Percentiles rank a stretch among this genome's conserved stretches.
These are phyloP conservation scores for Talaromyces sp. DNA, from an alignment of 2,329 filamentous ascomycete species.

Conservation along the genomic window DNA sequence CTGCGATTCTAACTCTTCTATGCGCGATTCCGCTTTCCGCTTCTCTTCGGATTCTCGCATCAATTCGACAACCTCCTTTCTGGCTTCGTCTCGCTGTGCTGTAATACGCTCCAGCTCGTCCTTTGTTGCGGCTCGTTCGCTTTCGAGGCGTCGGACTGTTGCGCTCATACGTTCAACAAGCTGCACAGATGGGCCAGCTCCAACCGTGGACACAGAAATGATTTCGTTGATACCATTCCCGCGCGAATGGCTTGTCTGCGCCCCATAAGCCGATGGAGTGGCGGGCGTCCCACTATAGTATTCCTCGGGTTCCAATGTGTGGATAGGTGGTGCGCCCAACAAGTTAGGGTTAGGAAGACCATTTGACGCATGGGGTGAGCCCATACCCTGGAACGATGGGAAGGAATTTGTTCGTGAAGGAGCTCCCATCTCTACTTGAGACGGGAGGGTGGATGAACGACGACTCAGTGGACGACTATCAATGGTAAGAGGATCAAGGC, in stretches of 20 bases:
- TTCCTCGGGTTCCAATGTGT: slow-evolving; percentile 48
- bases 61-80: slow-evolving; percentile 82
- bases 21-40: slow-evolving; percentile 56
- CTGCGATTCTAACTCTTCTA: slow-evolving; percentile 64
- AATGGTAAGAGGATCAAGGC: slow-evolving; percentile 37
- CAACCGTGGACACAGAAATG: slow-evolving; percentile 82
- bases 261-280: slow-evolving; percentile 39
- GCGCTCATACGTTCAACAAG: slow-evolving; percentile 95
- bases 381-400: slow-evolving; percentile 21
- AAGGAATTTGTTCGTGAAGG: slow-evolving; percentile 48
- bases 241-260: slow-evolving; percentile 44
- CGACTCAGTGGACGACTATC: slow-evolving; percentile 40
- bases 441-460: slow-evolving; percentile 39
- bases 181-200: slow-evolving; percentile 87
- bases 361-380: slow-evolving; percentile 30
- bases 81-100: slow-evolving; percentile 83
- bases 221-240: slow-evolving; percentile 69
- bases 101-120: slow-evolving; percentile 80
- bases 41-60: slow-evolving; percentile 82
- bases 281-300: slow-evolving; percentile 38
- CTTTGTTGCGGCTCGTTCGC: slow-evolving; percentile 80
- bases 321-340: slow-evolving; percentile 33
- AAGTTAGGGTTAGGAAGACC: slow-evolving; percentile 24
- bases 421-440: slow-evolving; percentile 36
- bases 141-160: slow-evolving; percentile 83